Conservation (phyloP, 2,329 filamentous ascomycete species). For the Aspergillus uvarum region DNA sequence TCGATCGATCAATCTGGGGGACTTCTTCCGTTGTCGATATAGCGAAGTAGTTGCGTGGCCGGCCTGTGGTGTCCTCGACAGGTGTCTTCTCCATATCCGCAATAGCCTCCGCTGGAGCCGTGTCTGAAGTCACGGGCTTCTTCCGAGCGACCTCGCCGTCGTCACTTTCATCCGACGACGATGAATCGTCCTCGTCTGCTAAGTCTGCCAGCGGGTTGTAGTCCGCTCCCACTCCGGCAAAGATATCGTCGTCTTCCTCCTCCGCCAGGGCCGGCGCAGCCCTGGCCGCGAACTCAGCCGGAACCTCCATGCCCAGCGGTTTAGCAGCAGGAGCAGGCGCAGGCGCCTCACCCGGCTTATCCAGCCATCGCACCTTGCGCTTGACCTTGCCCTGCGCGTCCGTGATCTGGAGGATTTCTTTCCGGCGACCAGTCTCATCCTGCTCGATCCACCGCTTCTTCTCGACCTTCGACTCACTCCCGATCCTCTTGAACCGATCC, state of each 20-base stretch:
- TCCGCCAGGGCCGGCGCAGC: slow-evolving; percentile 33
- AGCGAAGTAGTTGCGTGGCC: slow-evolving; percentile 51
- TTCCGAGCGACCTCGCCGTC: slow-evolving; percentile 20
- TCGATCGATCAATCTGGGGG: slow-evolving; percentile 45
- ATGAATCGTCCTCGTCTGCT: slow-evolving; percentile 49
- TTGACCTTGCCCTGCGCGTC: slow-evolving; percentile 62
- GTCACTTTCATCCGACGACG: slow-evolving; percentile 40
- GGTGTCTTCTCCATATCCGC: slow-evolving; percentile 12
- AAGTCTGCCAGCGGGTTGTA: slow-evolving; percentile 60
- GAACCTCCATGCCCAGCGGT: slow-evolving; percentile 54
- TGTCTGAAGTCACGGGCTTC: slow-evolving; percentile 10
- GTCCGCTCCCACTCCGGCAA: slow-evolving; percentile 58
- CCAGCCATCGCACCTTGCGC: slow-evolving; percentile 58
- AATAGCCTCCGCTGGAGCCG: slow-evolving; percentile 5
- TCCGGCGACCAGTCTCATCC: slow-evolving; percentile 51
- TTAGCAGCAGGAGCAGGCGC: slow-evolving; percentile 31
- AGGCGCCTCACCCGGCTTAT: slow-evolving; percentile 32
- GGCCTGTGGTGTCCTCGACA: slow-evolving; percentile 16
- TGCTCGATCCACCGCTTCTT: slow-evolving; percentile 56
- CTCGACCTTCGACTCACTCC: slow-evolving; percentile 43
- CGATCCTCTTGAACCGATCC: slow-evolving; percentile 56
- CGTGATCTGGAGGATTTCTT: slow-evolving; percentile 60
- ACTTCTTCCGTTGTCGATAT: slow-evolving; percentile 49
- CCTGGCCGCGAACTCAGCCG: slow-evolving; percentile 42
- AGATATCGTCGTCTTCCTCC: slow-evolving; percentile 62